A percentile compares a stretch with the other conserved stretches of the same genome.
phyloP scores from a whole-genome alignment of 73 alveolate genomes.

The Breviolum minutum region DNA sequence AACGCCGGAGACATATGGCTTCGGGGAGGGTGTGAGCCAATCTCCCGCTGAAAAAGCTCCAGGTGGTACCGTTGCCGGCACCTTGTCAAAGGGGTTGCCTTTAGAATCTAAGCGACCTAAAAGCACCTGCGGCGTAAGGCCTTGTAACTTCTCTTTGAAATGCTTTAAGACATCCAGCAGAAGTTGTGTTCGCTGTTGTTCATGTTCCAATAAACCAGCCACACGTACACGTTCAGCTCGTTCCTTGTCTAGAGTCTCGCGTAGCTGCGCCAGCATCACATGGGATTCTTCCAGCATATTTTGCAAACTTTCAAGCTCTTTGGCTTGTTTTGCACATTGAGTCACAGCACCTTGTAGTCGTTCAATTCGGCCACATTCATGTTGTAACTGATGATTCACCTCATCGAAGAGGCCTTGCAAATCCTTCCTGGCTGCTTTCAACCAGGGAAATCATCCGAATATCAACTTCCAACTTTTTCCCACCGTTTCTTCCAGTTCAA shows the following conservation, averaged over 20 bases:
- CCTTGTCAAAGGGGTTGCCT: background rate
- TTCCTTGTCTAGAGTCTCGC: conserved; percentile 77
- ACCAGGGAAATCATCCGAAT: no score
- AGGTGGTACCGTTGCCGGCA: background rate
- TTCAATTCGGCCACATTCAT: conserved; percentile 83
- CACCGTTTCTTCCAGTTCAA: no score
- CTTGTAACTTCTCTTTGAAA: conserved; percentile 57
- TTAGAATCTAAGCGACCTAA: conserved; percentile 22
- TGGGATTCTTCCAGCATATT: conserved; percentile 75
- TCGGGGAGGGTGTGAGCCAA: conserved; percentile 9
- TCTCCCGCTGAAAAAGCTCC: background rate
- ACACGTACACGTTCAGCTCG: conserved; percentile 67
- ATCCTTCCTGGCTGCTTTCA: background rate
- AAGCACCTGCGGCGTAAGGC: conserved; percentile 33
- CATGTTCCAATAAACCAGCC: conserved; percentile 68
- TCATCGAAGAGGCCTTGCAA: conserved; percentile 79
- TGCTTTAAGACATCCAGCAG: conserved; percentile 81
- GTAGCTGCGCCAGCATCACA: conserved; percentile 80
- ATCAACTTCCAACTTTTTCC: no score
- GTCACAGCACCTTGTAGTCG: conserved; percentile 85
- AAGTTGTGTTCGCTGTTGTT: conserved; percentile 85
- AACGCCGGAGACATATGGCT: conserved; percentile 10
- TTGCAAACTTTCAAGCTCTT: conserved; percentile 79
- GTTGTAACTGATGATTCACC: conserved; percentile 76
- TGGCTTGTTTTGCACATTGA: conserved; percentile 88